These are phyloP conservation scores for Fragaria iinumae DNA, from an alignment of 306 rosid genomes.

Conservation along the genomic window DNA sequence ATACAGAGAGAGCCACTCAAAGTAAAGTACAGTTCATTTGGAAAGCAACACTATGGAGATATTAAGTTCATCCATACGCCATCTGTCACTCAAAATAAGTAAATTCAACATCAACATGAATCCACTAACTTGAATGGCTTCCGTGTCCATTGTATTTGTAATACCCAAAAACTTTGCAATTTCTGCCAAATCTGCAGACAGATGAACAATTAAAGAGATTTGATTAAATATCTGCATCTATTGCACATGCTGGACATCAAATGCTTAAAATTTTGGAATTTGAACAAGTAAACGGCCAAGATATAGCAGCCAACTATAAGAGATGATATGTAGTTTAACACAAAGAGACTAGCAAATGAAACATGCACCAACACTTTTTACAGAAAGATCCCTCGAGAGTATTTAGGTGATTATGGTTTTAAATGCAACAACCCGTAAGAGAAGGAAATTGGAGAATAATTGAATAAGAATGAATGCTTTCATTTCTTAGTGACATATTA, in stretches of 20 bases:
- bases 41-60: neutral
- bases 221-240: neutral
- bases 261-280: neutral
- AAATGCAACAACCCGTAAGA: neutral
- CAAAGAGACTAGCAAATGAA: neutral
- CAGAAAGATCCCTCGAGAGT: neutral
- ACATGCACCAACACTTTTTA: neutral
- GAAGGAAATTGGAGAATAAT: neutral
- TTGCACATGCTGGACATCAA: neutral
- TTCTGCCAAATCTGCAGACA: constrained; percentile 80
- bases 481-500: neutral
- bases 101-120: neutral
- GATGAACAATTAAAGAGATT: neutral
- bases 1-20: neutral
- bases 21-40: neutral
- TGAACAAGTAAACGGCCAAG: neutral
- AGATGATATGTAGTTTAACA: neutral
- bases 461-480: neutral
- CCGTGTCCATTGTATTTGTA: constrained; percentile 72
- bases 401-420: neutral
- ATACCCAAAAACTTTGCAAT: constrained; percentile 87
- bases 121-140: constrained; percentile 79
- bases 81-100: neutral
- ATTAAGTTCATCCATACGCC: neutral
- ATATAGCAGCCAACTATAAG: neutral